phyloP scores from a whole-genome alignment of 768 basidiomycete species.

The Auriscalpium microsporum region DNA sequence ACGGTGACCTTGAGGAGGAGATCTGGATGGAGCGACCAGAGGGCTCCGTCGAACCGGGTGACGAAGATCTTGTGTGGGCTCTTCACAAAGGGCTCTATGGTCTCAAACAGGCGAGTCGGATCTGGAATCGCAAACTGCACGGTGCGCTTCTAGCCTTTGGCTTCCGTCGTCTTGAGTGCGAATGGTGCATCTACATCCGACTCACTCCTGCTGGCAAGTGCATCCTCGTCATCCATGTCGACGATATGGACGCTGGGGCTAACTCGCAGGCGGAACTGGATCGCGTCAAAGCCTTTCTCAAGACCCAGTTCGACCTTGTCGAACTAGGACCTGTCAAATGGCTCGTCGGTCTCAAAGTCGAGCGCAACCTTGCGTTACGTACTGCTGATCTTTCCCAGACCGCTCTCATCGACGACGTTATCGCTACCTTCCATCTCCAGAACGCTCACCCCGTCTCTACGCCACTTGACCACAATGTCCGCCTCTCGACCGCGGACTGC shows the following conservation, averaged over 20 bases:
- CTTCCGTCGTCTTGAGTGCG: not conserved
- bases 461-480: constrained; percentile 23
- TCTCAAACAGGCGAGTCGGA: constrained; percentile 26
- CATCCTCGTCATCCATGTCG: constrained; percentile 12
- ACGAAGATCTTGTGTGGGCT: not conserved
- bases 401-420: constrained; percentile 15
- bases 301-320: constrained; percentile 19
- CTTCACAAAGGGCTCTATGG: constrained; percentile 26
- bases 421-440: constrained; percentile 21
- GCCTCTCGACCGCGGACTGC: constrained; percentile 7
- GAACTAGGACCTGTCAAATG: constrained; percentile 21
- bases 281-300: constrained; percentile 18
- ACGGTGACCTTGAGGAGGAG: constrained; percentile 25
- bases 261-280: constrained; percentile 7
- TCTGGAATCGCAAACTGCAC: constrained; percentile 27
- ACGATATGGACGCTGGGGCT: constrained; percentile 25
- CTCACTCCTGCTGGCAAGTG: not conserved
- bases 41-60: constrained; percentile 17
- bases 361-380: constrained; percentile 13
- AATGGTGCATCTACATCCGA: not conserved
- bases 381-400: constrained; percentile 22
- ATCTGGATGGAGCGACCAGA: constrained; percentile 28
- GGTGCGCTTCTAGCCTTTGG: not conserved
- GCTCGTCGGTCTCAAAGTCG: constrained; percentile 26
- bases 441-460: constrained; percentile 25